Base-by-base conservation (phyloP, 371 early-diverging fungal genomes). In the Lichtheimia hyalospora region DNA sequence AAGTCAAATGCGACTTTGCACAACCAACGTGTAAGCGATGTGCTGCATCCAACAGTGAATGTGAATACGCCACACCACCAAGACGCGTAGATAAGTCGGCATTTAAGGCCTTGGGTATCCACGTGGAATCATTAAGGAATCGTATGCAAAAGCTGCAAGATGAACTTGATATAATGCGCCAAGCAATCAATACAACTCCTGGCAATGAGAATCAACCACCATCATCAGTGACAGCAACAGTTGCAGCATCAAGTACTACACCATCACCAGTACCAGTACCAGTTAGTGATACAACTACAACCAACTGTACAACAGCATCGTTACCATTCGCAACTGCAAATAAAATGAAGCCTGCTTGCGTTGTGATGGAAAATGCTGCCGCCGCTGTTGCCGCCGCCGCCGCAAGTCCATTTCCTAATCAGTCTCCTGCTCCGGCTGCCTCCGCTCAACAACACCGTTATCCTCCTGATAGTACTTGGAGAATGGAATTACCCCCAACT, bases 11-110 rank as follows among this genome's bases (percentile, higher is more conserved):
- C 65, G 84, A 86, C 64, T 81, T 81, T 54, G 81, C 83, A 10
- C 86, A 81, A 57, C 86, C 86, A 1, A 84, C 82, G 2, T 86
- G 86, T 66, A 75, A 75, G 6, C 83, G 86, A 7, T 86, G 86
- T 62, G 74, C 71, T 18, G 64, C 71, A 61, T 78, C 81, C 25
- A 78, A 78, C 8, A 58, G 77, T 54, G 76, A 78, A 24, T 81
- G 81, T 62, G 75, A 72, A 44, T 81, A 81, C 60, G 78, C 78
- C 16, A 70, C 83, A 15, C 74, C 83, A 54, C 73, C 83, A 56
- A 60, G 81, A 54, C 60, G 84, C 72, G 75, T 86, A 39, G 81
- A 85, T 54, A 82, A 82, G 13, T 83, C 78, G 46, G 84, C 84
- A 4, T 82, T 81, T 62, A 83, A 82, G 50, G 77, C 78, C 23